Conservation (phyloP, 2,329 filamentous ascomycete genomes). For the Metarhizium guizhouense region DNA sequence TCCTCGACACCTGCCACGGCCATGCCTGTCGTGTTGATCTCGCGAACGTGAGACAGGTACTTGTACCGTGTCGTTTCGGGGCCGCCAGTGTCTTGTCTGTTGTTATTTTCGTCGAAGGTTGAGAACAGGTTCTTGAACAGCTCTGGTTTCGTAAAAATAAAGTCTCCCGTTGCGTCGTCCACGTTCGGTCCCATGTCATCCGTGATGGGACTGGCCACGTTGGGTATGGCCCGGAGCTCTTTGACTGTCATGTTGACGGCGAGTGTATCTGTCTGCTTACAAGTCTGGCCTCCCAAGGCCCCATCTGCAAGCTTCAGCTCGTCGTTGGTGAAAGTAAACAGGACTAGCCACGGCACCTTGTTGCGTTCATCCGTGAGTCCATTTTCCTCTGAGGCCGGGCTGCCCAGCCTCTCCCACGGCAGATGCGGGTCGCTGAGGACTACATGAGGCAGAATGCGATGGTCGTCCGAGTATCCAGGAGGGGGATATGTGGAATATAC, state of each 20-base stretch:
- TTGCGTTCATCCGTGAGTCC: conserved; percentile 9
- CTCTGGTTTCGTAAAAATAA: conserved; percentile 19
- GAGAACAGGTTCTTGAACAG: conserved; percentile 20
- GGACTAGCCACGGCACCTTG: conserved; percentile 30
- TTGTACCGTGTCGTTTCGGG: conserved; percentile 16
- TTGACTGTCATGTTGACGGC: conserved; percentile 10
- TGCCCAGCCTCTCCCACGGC: conserved; percentile 31
- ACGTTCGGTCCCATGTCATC: neutral
- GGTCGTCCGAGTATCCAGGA: conserved; percentile 24
- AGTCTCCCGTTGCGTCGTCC: conserved; percentile 9
- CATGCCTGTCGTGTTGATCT: conserved; percentile 30
- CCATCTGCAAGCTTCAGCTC: conserved; percentile 22
- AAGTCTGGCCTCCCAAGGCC: neutral
- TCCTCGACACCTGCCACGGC: conserved; percentile 25
- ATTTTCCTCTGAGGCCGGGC: conserved; percentile 3
- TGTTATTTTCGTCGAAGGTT: neutral
- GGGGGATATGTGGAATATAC: conserved; percentile 32
- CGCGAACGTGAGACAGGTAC: conserved; percentile 29
- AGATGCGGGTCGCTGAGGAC: conserved; percentile 33
- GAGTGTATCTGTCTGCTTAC: conserved; percentile 4
- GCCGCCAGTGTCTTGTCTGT: neutral
- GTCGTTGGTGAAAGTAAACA: conserved; percentile 20
- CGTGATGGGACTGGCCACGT: conserved; percentile 4
- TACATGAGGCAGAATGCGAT: conserved; percentile 26
- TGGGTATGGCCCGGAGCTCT: conserved; percentile 4